Percentiles rank a stretch among this genome's conserved stretches.
Conservation (phyloP, 441 rosid species). For the Eruca vesicaria region DNA sequence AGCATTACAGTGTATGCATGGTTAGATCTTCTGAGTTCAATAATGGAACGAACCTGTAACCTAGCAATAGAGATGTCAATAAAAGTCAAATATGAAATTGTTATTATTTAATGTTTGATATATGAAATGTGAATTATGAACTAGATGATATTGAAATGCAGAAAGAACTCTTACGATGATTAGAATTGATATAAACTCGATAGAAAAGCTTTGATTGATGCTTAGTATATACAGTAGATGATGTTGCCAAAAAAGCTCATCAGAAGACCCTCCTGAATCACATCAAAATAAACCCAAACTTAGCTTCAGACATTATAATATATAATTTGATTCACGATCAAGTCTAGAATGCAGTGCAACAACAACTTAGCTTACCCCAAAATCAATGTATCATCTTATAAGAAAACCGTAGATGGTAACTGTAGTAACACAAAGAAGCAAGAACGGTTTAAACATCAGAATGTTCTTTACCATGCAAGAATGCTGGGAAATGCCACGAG, state of each 20-base stretch:
- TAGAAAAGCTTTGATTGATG: slow-evolving; percentile 74
- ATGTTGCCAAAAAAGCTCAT: slow-evolving; percentile 81
- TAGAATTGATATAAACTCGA: slow-evolving; percentile 82
- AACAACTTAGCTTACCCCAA: slow-evolving; percentile 64
- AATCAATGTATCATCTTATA: slow-evolving; percentile 42
- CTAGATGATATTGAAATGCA: neutral
- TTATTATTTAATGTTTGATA: neutral
- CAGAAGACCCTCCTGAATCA: slow-evolving; percentile 72
- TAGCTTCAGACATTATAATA: neutral
- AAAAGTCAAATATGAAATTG: neutral
- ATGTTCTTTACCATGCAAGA: slow-evolving; percentile 64
- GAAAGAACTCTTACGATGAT: slow-evolving; percentile 58
- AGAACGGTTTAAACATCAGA: neutral
- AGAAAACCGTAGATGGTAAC: slow-evolving; percentile 24
- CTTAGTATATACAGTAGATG: slow-evolving; percentile 37
- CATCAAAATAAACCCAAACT: neutral
- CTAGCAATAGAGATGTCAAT: slow-evolving; percentile 1
- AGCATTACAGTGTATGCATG: slow-evolving; percentile 97
- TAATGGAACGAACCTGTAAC: slow-evolving; percentile 84
- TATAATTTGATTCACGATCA: neutral
- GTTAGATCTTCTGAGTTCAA: slow-evolving; percentile 92
- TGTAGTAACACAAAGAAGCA: neutral
- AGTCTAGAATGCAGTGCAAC: neutral
- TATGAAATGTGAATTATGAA: neutral
- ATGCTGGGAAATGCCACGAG: slow-evolving; percentile 85